A percentile compares a stretch with the other conserved stretches of the same genome.
Conservation (phyloP, 2,329 filamentous ascomycete genomes). For the Penicillium sp. region DNA sequence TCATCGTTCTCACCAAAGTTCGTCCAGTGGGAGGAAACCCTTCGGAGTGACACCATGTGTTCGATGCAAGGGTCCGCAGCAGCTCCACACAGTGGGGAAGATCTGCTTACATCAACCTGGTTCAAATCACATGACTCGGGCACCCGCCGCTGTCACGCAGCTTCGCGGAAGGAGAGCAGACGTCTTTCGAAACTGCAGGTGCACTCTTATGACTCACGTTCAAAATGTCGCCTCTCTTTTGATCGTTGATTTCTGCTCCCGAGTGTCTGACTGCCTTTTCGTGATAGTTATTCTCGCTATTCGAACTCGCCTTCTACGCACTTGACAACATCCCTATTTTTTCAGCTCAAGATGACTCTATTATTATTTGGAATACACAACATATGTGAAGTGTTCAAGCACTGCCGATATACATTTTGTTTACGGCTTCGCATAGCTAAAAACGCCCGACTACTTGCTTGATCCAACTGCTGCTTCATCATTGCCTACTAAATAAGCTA, state of each 20-base stretch:
- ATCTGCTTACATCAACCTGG: background rate
- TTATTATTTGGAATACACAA: slow-evolving; percentile 17
- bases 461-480: background rate
- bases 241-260: background rate
- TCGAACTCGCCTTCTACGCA: background rate
- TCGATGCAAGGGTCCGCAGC: background rate
- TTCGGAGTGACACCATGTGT: background rate
- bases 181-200: background rate
- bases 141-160: background rate
- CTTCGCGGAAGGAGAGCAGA: background rate
- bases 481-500: background rate
- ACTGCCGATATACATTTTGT: slow-evolving; percentile 11
- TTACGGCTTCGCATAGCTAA: slow-evolving; percentile 15
- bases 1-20: background rate
- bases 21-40: background rate
- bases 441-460: slow-evolving; percentile 11
- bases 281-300: background rate
- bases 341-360: slow-evolving; percentile 27
- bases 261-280: slow-evolving; percentile 1
- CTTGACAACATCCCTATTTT: slow-evolving; percentile 3
- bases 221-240: slow-evolving; percentile 18
- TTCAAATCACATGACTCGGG: background rate
- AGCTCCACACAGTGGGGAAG: background rate
- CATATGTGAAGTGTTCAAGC: slow-evolving; percentile 17
- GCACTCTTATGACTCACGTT: slow-evolving; percentile 16